Percentiles rank a stretch among this genome's conserved stretches.
Evolutionary conservation across 202 grass and related monocot species (phyloP).

Genomic region (Schoenoplectus triqueter): DNA sequence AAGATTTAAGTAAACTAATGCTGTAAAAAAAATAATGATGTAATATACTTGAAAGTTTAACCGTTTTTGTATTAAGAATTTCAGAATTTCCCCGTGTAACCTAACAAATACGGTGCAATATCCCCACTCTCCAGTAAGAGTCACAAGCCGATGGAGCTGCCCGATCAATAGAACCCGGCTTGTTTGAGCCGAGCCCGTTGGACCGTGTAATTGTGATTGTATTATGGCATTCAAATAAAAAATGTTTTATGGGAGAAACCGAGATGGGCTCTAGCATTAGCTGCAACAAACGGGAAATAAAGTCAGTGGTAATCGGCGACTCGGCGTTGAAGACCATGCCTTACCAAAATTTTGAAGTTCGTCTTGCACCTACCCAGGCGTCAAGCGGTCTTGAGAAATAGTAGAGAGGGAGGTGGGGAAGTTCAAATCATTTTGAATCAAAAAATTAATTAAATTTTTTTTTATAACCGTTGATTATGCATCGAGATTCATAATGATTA

Average conservation of each 20-base stretch:
- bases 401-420: too few species aligned
- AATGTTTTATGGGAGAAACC: background rate
- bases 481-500: too few species aligned
- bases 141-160: background rate
- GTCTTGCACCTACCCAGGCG: background rate
- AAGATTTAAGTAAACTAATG: too few species aligned
- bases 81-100: background rate
- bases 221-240: background rate
- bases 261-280: background rate
- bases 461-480: too few species aligned
- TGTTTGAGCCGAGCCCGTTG: background rate
- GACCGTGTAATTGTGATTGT: background rate
- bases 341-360: background rate
- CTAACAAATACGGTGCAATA: background rate
- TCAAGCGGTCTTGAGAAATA: background rate
- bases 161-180: background rate
- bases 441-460: too few species aligned
- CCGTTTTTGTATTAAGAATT: background rate
- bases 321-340: slow-evolving; percentile 11
- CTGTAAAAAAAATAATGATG: too few species aligned
- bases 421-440: too few species aligned
- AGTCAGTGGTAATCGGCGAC: slow-evolving; percentile 8
- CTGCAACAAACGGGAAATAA: slow-evolving; percentile 10
- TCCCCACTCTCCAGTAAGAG: background rate
- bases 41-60: background rate